Conservation (phyloP, 768 basidiomycete genomes). For the Hygrophorus pudorinus region DNA sequence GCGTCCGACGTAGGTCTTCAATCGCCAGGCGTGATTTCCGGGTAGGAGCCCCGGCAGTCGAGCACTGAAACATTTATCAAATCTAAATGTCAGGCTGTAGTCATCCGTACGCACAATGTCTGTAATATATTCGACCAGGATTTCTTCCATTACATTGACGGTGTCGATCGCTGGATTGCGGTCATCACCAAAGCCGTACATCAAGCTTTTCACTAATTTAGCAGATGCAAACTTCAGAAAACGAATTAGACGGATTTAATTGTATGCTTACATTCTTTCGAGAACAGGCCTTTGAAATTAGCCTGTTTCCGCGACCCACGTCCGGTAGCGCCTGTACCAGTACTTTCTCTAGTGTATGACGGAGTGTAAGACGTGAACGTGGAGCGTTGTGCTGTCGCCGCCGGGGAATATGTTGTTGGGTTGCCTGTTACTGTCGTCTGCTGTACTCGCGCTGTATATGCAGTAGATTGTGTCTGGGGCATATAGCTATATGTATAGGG, state of each 20-base stretch:
- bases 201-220: slow-evolving; percentile 61
- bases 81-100: slow-evolving; percentile 5
- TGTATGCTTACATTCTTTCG: slow-evolving; percentile 61
- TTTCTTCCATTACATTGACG: slow-evolving; percentile 89
- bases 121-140: slow-evolving; percentile 81
- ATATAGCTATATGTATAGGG: slow-evolving; percentile 60
- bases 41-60: slow-evolving; percentile 58
- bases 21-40: slow-evolving; percentile 71
- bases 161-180: slow-evolving; percentile 81
- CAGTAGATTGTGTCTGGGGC: slow-evolving; percentile 25
- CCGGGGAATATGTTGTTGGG: slow-evolving; percentile 16
- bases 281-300: slow-evolving; percentile 65
- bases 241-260: not conserved
- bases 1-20: slow-evolving; percentile 73
- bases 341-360: slow-evolving; percentile 39
- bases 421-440: slow-evolving; percentile 12
- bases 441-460: slow-evolving; percentile 13
- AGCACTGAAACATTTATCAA: slow-evolving; percentile 40
- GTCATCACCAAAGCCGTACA: slow-evolving; percentile 94
- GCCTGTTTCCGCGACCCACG: slow-evolving; percentile 54
- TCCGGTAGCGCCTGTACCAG: slow-evolving; percentile 29
- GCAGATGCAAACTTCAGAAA: slow-evolving; percentile 7
- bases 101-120: slow-evolving; percentile 60
- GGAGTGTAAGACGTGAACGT: slow-evolving; percentile 50
- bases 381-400: slow-evolving; percentile 26